Percentiles rank a stretch among this genome's conserved stretches.
Evolutionary conservation across 441 rosid species (phyloP).

Genomic region (Metrosideros polymorpha): DNA sequence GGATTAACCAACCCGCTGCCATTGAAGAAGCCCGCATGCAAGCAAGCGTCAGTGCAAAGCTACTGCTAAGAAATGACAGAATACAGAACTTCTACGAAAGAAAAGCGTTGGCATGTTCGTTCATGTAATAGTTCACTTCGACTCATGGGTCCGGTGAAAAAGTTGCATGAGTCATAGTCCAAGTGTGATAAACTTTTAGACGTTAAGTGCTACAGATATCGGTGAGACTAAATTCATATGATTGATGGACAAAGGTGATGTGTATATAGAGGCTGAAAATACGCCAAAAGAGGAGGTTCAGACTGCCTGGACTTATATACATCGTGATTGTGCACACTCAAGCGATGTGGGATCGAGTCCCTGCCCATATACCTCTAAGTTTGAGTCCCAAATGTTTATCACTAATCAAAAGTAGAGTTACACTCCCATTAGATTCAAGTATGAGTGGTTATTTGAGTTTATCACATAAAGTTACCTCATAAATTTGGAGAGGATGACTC

Average conservation of each 20-base stretch:
- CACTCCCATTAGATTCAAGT: background rate
- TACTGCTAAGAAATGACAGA: background rate
- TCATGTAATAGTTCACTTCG: background rate
- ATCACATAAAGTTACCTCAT: background rate
- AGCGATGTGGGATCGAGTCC: background rate
- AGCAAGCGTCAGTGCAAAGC: background rate
- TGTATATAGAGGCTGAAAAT: background rate
- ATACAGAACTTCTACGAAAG: background rate
- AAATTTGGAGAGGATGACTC: background rate
- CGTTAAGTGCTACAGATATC: background rate
- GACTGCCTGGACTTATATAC: background rate
- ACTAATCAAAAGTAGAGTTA: background rate
- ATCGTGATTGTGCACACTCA: background rate
- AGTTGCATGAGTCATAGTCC: background rate
- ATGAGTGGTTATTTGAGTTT: background rate
- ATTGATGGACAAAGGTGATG: background rate
- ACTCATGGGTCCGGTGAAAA: background rate
- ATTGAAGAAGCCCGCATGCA: background rate
- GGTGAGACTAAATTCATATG: background rate
- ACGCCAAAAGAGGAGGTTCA: background rate
- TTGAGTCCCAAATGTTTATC: background rate
- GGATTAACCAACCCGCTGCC: background rate
- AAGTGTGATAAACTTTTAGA: background rate
- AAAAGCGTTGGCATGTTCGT: background rate
- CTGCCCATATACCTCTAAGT: background rate